phyloP scores from a whole-genome alignment of 371 early-diverging fungal genomes.

The Rhizopus microsporus region DNA sequence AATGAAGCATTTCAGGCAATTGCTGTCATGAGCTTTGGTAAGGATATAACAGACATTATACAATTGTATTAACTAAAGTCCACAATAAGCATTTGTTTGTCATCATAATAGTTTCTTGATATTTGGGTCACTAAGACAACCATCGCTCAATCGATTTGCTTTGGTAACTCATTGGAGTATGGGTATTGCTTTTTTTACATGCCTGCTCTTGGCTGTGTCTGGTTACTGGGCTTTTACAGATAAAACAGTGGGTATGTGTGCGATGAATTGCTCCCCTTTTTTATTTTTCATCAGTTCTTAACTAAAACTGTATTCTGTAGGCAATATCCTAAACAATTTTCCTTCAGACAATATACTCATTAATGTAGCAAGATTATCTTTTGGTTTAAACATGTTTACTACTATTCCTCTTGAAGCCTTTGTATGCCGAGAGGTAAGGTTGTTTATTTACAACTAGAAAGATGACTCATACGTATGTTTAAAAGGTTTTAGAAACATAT shows the following conservation, averaged over 20 bases:
- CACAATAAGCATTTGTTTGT: constrained; percentile 69
- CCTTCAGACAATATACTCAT: constrained; percentile 69
- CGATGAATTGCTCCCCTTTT: not conserved
- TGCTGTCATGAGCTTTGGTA: constrained; percentile 84
- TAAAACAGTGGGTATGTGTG: constrained; percentile 54
- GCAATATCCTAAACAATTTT: constrained; percentile 83
- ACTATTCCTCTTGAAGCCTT: constrained; percentile 77
- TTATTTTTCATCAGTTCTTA: not conserved
- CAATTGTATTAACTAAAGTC: too few relatives aligned
- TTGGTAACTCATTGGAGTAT: constrained; percentile 74
- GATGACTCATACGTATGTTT: too few relatives aligned
- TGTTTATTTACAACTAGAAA: not conserved
- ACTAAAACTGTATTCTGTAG: constrained; percentile 19
- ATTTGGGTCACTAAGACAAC: constrained; percentile 74
- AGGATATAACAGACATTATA: not conserved
- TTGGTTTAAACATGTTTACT: constrained; percentile 84
- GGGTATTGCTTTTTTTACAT: constrained; percentile 64
- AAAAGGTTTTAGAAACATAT: constrained; percentile 64
- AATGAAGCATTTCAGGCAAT: constrained; percentile 73
- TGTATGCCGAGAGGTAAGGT: constrained; percentile 75
- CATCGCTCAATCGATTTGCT: constrained; percentile 72
- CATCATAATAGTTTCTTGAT: constrained; percentile 85
- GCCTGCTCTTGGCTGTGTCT: constrained; percentile 63
- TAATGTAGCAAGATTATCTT: constrained; percentile 57
- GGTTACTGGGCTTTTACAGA: constrained; percentile 76